Evolutionary conservation across 306 rosid species (phyloP).

Genomic region (Ziziphus jujuba): DNA sequence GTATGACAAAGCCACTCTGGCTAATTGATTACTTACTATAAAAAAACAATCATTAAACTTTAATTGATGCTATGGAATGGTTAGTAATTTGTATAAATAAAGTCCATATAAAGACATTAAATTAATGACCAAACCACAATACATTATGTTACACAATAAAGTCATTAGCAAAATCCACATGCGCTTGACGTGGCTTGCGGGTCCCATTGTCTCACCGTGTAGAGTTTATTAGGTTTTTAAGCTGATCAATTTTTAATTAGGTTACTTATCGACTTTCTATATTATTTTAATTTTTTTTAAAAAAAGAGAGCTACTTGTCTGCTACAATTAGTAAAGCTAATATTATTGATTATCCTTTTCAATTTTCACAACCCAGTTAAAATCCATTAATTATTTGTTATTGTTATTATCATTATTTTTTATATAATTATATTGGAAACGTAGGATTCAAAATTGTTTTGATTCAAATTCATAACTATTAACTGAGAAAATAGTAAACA

Average conservation of each 20-base stretch:
- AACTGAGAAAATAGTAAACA: too few relatives aligned
- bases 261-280: too few relatives aligned
- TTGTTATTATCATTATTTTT: too few relatives aligned
- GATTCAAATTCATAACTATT: too few relatives aligned
- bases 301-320: too few relatives aligned
- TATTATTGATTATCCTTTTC: too few relatives aligned
- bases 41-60: background rate
- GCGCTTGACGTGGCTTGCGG: constrained; percentile 24
- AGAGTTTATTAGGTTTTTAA: constrained; percentile 25
- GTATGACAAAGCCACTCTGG: constrained; percentile 31
- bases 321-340: too few relatives aligned
- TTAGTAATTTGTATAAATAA: background rate
- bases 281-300: too few relatives aligned
- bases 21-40: background rate
- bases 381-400: too few relatives aligned
- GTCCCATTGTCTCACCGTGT: constrained; percentile 6
- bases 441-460: too few relatives aligned
- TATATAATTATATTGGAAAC: too few relatives aligned
- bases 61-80: background rate
- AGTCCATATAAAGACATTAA: background rate
- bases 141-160: background rate
- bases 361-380: too few relatives aligned
- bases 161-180: constrained; percentile 30
- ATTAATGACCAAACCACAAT: background rate
- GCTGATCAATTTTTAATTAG: constrained; percentile 1